Base-by-base conservation (phyloP, 768 basidiomycete genomes). In the Gloeopeniophorella convolvens region DNA sequence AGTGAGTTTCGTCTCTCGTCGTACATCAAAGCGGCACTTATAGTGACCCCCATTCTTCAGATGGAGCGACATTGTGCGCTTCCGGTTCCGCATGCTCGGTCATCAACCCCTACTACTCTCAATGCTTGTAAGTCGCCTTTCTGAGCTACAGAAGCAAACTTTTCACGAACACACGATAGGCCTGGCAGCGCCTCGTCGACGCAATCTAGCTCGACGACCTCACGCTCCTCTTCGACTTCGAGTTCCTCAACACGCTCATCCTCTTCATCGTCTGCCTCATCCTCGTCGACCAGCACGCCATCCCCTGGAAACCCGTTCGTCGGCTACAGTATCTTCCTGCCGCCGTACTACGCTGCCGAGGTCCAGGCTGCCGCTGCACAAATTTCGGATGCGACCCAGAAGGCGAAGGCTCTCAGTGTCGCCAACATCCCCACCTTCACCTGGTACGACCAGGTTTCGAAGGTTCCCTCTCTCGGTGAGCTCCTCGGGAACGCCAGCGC, bases 391-490 rank as follows among this genome's bases (percentile, higher is more conserved):
- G 23, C 80, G 1, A 73, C 73, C 20, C 63, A 68, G 41, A 68
- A 70, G 37, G 67, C 79, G 18, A 76, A 80, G 64, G 80, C 79
- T 37, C 50, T 69, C 27, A 67, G 64, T 42, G 74, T 82, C 33
- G 77, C 73, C n/a, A 67, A 74, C 15, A 76, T 82, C 60, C 79
- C 80, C 16, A 79, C 76, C 33, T 82, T 81, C 70, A 78, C 70
- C 42, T 82, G 79, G 79, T 72, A 80, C 61, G 79, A 82, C 60
- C 64, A 66, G 42, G 68, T 79, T 31, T 67, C 77, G 55, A 82
- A 82, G 68, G 72, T 75, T 21, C 67, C 78, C 7, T 65, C 64
- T 39, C 70, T 82, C 43, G 78, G 76, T 36, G 76, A 71, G 11
- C 80, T 81, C 62, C 76, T 83, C 40, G 72, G 77, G 13, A 73